Percentiles rank a stretch among this genome's conserved stretches.
Conservation (phyloP, 495 filamentous ascomycete genomes). For the Penicillium crystallinum region DNA sequence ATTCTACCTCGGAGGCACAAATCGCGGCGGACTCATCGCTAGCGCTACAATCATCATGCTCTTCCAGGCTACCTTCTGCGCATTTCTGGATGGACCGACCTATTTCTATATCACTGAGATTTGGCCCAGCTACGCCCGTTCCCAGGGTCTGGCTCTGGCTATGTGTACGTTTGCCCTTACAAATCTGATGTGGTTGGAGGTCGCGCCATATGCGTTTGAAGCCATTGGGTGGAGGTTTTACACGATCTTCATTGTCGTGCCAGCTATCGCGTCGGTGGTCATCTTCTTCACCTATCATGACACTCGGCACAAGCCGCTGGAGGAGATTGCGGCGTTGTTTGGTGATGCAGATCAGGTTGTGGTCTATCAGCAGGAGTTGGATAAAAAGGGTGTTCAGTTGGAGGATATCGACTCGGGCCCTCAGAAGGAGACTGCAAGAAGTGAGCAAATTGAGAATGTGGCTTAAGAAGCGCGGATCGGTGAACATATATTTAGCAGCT, state of each 20-base stretch:
- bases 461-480: neutral
- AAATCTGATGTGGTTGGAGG: slow-evolving; percentile 1
- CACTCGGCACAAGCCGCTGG: slow-evolving; percentile 1
- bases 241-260: neutral
- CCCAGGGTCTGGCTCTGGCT: neutral
- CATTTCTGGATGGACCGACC: neutral
- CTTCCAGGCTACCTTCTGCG: neutral
- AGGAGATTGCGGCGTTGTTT: slow-evolving; percentile 6
- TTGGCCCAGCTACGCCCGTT: neutral
- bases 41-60: neutral
- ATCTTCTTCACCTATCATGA: neutral
- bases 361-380: slow-evolving; percentile 54
- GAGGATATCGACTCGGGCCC: slow-evolving; percentile 7
- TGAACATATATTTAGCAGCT: too few relatives aligned
- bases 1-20: neutral
- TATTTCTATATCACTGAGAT: slow-evolving; percentile 4
- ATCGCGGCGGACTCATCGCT: neutral
- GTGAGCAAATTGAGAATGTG: neutral
- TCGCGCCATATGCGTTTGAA: neutral
- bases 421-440: neutral
- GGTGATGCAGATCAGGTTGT: neutral
- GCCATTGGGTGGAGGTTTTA: slow-evolving; percentile 1
- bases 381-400: slow-evolving; percentile 47
- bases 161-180: neutral
- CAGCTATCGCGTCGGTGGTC: neutral